Base-by-base conservation (phyloP, 1,139 yeast genomes). In the Candida dubliniensis region DNA sequence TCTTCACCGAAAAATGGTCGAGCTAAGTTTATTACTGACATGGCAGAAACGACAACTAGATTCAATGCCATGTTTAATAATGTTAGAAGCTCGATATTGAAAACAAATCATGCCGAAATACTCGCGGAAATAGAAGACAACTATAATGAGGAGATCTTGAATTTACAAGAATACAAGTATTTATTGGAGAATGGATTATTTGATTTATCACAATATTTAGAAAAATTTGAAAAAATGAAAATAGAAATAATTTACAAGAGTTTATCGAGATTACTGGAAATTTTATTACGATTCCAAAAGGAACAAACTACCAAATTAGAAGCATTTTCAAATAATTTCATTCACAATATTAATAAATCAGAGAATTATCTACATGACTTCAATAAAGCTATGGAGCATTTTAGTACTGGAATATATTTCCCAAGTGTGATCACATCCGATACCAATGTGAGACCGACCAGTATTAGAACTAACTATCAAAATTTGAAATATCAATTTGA, bases 371-470 rank as follows among this genome's bases (percentile, higher is more conserved):
- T 51, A 8, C 54, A 51, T 8, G 79, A 74, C 39, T 63, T 66
- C 34, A 47, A 58, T 8, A 46, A 51, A 12, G 47, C 66, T 10
- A 31, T 70, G 7, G 54, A 54, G 2, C 50, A 54, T 23, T 70
- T 61, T 47, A 59, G 67, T 38, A 64, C 76, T 1, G 79, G 79
- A 2, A 62, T 74, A 11, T 74, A 67, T 51, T 66, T 69, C 40
- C 76, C 77, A 0, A 61, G 74, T 2, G 55, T 54, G 11, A 49
- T 64, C 8, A 57, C 68, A 1, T 71, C 73, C 3, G 61, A 58
- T 4, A 29, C 38, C 7, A 43, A 44, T 49, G 15, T 58, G n/a
- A 36, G 18, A 14, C 40, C 40, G 18, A 18, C 31, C 6, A n/a
- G 29, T 3, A 14, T 29, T 4, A 5, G 26, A 1, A 63, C 62